phyloP scores from a whole-genome alignment of 352 stramenopile genomes.

The Phytophthora ramorum region DNA sequence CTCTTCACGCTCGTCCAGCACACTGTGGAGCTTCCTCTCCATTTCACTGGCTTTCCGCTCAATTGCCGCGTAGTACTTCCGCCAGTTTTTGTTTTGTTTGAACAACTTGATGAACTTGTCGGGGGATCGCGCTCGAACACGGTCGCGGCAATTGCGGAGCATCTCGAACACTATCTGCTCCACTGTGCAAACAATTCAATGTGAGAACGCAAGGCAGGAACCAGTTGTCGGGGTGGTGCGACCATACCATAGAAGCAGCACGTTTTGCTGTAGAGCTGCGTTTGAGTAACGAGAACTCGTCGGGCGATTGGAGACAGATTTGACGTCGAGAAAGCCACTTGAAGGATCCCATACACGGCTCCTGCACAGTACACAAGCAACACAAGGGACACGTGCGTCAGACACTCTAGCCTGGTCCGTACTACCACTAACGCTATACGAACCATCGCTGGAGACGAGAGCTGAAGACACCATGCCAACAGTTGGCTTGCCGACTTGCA shows the following conservation, averaged over 20 bases:
- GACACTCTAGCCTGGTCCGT: neutral
- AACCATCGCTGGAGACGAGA: conserved; percentile 53
- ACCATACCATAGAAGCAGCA: conserved; percentile 58
- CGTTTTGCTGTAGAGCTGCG: conserved; percentile 41
- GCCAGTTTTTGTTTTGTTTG: conserved; percentile 81
- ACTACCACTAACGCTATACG: neutral
- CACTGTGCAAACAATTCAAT: conserved; percentile 34
- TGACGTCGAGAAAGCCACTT: conserved; percentile 49
- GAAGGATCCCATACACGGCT: conserved; percentile 56
- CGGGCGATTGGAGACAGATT: conserved; percentile 20
- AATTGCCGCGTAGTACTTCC: conserved; percentile 71
- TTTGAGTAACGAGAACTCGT: conserved; percentile 30
- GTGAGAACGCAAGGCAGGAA: neutral
- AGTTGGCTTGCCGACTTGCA: conserved; percentile 17
- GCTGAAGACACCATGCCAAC: conserved; percentile 53
- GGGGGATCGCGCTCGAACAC: conserved; percentile 47
- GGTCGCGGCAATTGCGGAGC: conserved; percentile 61
- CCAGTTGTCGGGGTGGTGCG: neutral
- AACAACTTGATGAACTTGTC: conserved; percentile 68
- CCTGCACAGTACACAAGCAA: conserved; percentile 21
- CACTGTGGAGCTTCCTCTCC: conserved; percentile 41
- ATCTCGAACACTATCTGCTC: conserved; percentile 72
- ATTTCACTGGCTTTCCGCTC: conserved; percentile 48
- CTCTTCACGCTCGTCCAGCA: conserved; percentile 43
- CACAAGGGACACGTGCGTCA: neutral